Evolutionary conservation across 2,329 filamentous ascomycete genomes (phyloP).

Genomic region (Fusarium sp.): DNA sequence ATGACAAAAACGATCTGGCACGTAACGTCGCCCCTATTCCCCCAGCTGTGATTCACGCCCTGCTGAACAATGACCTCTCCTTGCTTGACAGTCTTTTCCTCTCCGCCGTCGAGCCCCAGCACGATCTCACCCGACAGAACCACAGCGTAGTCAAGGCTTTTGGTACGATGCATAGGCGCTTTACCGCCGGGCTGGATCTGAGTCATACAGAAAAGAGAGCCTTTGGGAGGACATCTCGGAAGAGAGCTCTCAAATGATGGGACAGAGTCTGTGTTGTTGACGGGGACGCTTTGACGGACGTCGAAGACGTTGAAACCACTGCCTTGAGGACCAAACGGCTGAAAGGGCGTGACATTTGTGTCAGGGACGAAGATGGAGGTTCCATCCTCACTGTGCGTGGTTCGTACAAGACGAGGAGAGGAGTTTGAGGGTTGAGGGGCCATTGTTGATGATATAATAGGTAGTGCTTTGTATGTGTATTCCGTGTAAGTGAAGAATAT

Average conservation of each 20-base stretch:
- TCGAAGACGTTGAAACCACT: conserved; percentile 21
- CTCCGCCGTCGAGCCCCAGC: conserved; percentile 52
- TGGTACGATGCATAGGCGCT: conserved; percentile 54
- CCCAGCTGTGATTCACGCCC: conserved; percentile 56
- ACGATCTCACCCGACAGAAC: conserved; percentile 53
- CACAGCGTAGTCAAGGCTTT: conserved; percentile 52
- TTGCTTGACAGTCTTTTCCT: conserved; percentile 48
- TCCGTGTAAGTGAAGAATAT: neutral
- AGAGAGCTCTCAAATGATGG: conserved; percentile 34
- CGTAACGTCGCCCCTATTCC: conserved; percentile 49
- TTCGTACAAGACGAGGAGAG: conserved; percentile 7
- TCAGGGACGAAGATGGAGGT: conserved; percentile 13
- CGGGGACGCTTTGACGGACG: conserved; percentile 21
- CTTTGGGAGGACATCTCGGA: conserved; percentile 48
- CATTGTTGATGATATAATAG: neutral
- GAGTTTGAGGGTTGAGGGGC: neutral
- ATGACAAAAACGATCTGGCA: conserved; percentile 53
- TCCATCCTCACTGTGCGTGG: neutral
- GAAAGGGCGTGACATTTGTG: conserved; percentile 1
- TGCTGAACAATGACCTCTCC: conserved; percentile 54
- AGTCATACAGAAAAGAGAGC: conserved; percentile 48
- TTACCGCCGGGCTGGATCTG: conserved; percentile 44
- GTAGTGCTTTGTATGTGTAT: neutral
- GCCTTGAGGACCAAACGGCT: conserved; percentile 12
- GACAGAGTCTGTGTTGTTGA: conserved; percentile 27